A percentile compares a stretch with the other conserved stretches of the same genome.
These are phyloP conservation scores for Calocera viscosa DNA, from an alignment of 768 basidiomycete species.

Conservation along the genomic window DNA sequence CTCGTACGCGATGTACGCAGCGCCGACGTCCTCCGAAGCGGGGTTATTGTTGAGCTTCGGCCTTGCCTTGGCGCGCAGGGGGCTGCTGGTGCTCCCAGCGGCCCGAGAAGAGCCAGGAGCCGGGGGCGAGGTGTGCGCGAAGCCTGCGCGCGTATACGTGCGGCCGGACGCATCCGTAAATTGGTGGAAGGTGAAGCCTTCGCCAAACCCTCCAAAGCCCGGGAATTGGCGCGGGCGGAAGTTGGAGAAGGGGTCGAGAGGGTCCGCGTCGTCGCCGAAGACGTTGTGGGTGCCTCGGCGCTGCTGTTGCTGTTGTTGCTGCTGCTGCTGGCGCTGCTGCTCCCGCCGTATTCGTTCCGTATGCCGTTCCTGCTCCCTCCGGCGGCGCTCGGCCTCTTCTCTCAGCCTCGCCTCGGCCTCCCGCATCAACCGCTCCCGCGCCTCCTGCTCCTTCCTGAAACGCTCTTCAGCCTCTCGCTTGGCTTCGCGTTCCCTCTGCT, in stretches of 20 bases:
- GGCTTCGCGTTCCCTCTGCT: not conserved
- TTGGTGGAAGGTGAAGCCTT: not conserved
- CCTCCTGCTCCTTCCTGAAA: not conserved
- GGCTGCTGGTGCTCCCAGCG: not conserved
- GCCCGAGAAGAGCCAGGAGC: not conserved
- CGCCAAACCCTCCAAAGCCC: not conserved
- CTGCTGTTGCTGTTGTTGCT: not conserved
- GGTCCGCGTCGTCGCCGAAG: conserved; percentile 15
- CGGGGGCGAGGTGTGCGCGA: conserved; percentile 8
- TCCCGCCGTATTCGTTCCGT: conserved; percentile 4
- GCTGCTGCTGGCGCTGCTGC: conserved; percentile 4
- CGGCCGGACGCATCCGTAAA: not conserved
- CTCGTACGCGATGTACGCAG: conserved; percentile 16
- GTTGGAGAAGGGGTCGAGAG: conserved; percentile 11
- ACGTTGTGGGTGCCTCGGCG: not conserved
- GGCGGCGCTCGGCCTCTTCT: not conserved
- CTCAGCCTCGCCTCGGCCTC: not conserved
- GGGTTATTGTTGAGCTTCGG: not conserved
- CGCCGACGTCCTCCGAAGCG: conserved; percentile 11
- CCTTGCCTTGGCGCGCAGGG: not conserved
- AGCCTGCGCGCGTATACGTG: not conserved
- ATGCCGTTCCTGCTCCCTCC: not conserved
- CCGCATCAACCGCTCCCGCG: not conserved
- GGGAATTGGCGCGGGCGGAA: conserved; percentile 1
- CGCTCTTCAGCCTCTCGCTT: not conserved